These are phyloP conservation scores for Medicago arabica DNA, from an alignment of 306 rosid species.

Conservation along the genomic window DNA sequence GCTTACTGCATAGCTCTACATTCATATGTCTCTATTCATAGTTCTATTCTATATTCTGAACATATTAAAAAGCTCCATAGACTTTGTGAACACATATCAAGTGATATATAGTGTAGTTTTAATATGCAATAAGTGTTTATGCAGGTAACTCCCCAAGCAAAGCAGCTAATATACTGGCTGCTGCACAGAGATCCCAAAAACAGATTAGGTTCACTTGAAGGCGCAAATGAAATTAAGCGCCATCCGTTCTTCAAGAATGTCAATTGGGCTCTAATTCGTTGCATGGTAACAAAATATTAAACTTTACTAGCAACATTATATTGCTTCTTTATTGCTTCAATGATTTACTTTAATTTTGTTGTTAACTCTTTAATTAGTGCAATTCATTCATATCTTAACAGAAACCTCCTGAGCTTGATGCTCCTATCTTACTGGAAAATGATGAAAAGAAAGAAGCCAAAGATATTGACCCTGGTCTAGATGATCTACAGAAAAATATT, in stretches of 20 bases:
- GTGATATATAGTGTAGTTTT: slow-evolving; percentile 14
- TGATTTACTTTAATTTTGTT: slow-evolving; percentile 15
- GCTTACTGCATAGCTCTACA: too few relatives aligned
- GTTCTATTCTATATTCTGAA: too few relatives aligned
- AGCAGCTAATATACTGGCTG: slow-evolving; percentile 77
- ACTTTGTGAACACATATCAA: neutral
- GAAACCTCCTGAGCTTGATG: slow-evolving; percentile 88
- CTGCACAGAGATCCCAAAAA: slow-evolving; percentile 81
- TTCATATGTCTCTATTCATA: too few relatives aligned
- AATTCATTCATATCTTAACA: slow-evolving; percentile 37
- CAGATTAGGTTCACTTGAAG: slow-evolving; percentile 85
- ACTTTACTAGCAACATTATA: neutral
- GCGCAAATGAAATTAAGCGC: slow-evolving; percentile 81
- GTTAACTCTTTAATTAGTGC: neutral
- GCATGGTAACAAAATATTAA: slow-evolving; percentile 60
- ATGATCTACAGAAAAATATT: slow-evolving; percentile 62
- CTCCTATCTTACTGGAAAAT: slow-evolving; percentile 54
- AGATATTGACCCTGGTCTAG: slow-evolving; percentile 56
- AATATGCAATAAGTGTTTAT: slow-evolving; percentile 30
- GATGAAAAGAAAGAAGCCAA: slow-evolving; percentile 61
- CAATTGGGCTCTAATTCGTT: slow-evolving; percentile 94
- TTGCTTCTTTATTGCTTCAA: neutral
- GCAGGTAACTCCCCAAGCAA: slow-evolving; percentile 82
- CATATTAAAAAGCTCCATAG: neutral
- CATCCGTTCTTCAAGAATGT: slow-evolving; percentile 84